Conservation (phyloP, 2,329 filamentous ascomycete genomes). For the Apiospora hydei region DNA sequence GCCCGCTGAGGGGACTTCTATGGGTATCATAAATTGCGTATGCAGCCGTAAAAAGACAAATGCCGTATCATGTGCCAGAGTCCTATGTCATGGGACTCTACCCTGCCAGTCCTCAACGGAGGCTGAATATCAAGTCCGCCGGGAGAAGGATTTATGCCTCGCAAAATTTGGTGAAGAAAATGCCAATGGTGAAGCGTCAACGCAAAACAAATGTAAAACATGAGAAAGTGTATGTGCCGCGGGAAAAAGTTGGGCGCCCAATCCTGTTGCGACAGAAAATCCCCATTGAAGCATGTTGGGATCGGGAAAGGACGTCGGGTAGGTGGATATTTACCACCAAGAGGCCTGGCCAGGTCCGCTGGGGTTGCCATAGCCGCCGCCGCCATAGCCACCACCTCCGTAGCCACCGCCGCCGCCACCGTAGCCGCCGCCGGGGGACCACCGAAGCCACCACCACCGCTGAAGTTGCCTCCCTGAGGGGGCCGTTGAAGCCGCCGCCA, state of each 20-base stretch:
- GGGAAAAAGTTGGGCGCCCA: constrained; percentile 10
- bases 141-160: constrained; percentile 41
- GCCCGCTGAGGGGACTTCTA: constrained; percentile 42
- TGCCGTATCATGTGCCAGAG: constrained; percentile 47
- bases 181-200: constrained; percentile 36
- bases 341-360: constrained; percentile 69
- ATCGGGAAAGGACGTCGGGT: neutral
- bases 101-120: constrained; percentile 43
- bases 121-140: constrained; percentile 42
- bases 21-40: constrained; percentile 45
- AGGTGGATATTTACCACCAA: constrained; percentile 66
- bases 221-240: constrained; percentile 30
- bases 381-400: constrained; percentile 51
- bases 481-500: constrained; percentile 52
- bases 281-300: neutral
- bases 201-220: constrained; percentile 33
- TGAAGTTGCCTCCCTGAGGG: constrained; percentile 49
- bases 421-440: constrained; percentile 50
- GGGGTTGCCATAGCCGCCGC: constrained; percentile 74
- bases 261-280: constrained; percentile 28
- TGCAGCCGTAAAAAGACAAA: constrained; percentile 46
- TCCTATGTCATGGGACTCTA: constrained; percentile 42
- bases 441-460: constrained; percentile 52
- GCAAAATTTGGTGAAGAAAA: constrained; percentile 33
- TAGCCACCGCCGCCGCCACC: constrained; percentile 51